phyloP scores from a whole-genome alignment of 768 basidiomycete genomes.

The Lentinula edodes region DNA sequence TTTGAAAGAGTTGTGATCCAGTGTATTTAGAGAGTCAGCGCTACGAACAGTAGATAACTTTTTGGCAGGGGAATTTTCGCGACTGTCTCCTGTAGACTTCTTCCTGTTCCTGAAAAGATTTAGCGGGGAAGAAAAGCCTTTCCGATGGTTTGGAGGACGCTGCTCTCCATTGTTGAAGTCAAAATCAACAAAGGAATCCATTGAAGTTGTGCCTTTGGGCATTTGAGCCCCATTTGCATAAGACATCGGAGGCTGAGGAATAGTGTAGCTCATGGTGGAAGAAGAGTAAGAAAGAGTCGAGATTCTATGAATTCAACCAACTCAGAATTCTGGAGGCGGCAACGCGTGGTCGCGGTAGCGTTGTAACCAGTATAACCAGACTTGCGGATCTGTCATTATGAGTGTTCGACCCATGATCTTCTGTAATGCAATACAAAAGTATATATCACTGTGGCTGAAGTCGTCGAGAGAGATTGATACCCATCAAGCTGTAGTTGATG shows the following conservation, averaged over 20 bases:
- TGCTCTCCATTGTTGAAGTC: neutral
- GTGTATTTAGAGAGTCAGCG: neutral
- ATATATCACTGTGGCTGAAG: no score
- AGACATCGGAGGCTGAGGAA: neutral
- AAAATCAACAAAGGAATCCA: slow-evolving; percentile 6
- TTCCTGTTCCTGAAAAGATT: neutral
- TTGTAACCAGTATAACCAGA: neutral
- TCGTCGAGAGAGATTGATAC: no score
- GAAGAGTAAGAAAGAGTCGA: neutral
- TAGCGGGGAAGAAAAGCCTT: slow-evolving; percentile 1
- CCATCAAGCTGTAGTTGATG: no score
- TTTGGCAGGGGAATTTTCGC: neutral
- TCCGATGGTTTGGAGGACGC: neutral
- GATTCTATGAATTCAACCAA: neutral
- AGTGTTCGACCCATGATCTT: no score
- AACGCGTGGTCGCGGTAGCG: neutral
- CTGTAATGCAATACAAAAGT: no score
- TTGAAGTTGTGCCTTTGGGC: neutral
- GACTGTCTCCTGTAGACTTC: slow-evolving; percentile 2
- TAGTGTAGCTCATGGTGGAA: neutral
- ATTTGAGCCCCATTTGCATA: neutral
- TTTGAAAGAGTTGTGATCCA: neutral
- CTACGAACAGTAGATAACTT: neutral
- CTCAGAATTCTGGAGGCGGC: neutral
- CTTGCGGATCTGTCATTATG: no score